phyloP scores from a whole-genome alignment of 2,329 filamentous ascomycete species.

The Leptographium flavum region DNA sequence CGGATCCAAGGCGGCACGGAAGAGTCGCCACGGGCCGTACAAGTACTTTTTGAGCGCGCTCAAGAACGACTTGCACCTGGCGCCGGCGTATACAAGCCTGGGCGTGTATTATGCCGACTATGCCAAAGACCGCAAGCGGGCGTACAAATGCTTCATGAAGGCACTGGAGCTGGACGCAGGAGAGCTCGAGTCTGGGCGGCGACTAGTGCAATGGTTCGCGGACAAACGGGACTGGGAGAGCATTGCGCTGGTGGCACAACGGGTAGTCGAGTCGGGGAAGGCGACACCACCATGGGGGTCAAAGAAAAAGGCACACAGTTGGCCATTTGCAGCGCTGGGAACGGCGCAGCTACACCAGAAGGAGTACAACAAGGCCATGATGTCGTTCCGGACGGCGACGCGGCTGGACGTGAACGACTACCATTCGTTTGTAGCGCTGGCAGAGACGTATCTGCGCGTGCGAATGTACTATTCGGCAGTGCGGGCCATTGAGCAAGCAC shows the following conservation, averaged over 20 bases:
- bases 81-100: constrained; percentile 80
- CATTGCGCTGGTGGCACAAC: constrained; percentile 80
- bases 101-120: constrained; percentile 89
- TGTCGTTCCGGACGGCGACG: constrained; percentile 82
- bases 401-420: constrained; percentile 77
- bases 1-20: constrained; percentile 57
- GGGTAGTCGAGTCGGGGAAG: constrained; percentile 89
- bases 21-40: constrained; percentile 71
- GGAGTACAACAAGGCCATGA: constrained; percentile 75
- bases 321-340: constrained; percentile 88
- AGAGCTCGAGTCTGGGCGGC: constrained; percentile 76
- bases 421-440: constrained; percentile 88
- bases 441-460: constrained; percentile 94
- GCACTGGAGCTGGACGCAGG: constrained; percentile 83
- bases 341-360: constrained; percentile 92
- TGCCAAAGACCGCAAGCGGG: constrained; percentile 70
- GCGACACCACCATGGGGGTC: constrained; percentile 82
- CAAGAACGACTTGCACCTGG: constrained; percentile 75
- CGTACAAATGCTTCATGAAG: constrained; percentile 89
- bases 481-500: constrained; percentile 77
- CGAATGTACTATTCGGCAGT: constrained; percentile 88
- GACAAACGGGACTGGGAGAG: constrained; percentile 91
- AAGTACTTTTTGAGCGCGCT: constrained; percentile 69
- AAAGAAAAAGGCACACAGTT: constrained; percentile 83
- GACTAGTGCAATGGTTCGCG: constrained; percentile 74